A percentile compares a stretch with the other conserved stretches of the same genome.
Conservation (phyloP, 768 basidiomycete species). For the Leccinum truebloodii region DNA sequence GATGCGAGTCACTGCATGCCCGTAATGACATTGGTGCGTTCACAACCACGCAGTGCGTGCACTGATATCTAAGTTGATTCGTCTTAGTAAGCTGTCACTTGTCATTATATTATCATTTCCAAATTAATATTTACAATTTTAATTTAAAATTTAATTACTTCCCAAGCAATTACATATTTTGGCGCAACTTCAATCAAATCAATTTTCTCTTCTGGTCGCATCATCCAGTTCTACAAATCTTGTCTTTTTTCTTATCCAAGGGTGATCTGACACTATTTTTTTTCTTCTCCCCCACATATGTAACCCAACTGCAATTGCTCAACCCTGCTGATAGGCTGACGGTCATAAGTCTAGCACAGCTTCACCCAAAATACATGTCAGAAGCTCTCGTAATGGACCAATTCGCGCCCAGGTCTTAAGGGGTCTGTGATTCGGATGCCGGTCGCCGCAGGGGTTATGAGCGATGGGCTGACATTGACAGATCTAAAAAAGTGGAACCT, state of each 20-base stretch:
- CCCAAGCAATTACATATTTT: not conserved
- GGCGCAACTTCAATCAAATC: no score
- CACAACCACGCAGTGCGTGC: no score
- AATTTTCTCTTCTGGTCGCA: no score
- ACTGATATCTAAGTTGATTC: not conserved
- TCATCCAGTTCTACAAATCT: no score
- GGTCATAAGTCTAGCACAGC: not conserved
- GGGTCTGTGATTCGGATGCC: not conserved
- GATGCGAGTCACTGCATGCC: not conserved
- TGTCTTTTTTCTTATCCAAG: not conserved
- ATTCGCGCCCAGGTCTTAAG: not conserved
- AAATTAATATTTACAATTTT: not conserved
- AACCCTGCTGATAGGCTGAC: not conserved
- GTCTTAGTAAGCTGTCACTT: no score
- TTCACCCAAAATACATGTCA: not conserved
- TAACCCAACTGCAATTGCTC: not conserved
- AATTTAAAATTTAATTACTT: not conserved
- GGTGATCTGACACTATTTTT: not conserved
- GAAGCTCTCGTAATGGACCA: not conserved
- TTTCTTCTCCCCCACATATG: not conserved
- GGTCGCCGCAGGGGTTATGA: not conserved
- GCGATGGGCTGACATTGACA: not conserved
- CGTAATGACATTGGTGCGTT: no score
- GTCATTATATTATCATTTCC: not conserved
- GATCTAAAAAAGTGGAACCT: not conserved